Conservation (phyloP, 768 basidiomycete genomes). For the Pleurotus giganteus region DNA sequence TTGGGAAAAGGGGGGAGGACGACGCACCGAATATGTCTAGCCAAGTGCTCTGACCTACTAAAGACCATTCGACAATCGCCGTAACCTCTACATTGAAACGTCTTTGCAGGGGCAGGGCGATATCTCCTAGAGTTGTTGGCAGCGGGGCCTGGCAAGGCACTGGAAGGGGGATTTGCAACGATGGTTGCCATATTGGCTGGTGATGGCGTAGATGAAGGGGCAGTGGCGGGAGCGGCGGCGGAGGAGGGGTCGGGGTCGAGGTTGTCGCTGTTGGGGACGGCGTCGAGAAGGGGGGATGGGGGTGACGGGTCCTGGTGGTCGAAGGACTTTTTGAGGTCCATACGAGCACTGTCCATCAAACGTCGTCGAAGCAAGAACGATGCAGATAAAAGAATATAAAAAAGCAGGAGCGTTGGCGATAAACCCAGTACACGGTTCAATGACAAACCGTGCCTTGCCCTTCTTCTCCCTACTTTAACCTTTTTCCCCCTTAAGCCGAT, state of each 20-base stretch:
- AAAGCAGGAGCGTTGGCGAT: no score
- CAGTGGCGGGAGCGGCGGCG: neutral
- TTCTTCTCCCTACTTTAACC: neutral
- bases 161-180: constrained; percentile 17
- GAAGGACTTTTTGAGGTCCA: constrained; percentile 31
- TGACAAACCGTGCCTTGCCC: neutral
- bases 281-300: neutral
- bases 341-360: no score
- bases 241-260: neutral
- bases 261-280: constrained; percentile 7
- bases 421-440: neutral
- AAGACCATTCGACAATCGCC: constrained; percentile 98
- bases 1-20: constrained; percentile 5
- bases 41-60: constrained; percentile 91
- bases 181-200: constrained; percentile 30
- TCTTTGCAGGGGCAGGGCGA: constrained; percentile 85
- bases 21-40: constrained; percentile 88
- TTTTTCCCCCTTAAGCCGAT: constrained; percentile 1
- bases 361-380: no score
- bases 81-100: constrained; percentile 93
- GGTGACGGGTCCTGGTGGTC: constrained; percentile 20
- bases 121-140: constrained; percentile 50
- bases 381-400: no score
- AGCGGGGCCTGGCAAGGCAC: constrained; percentile 10
- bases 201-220: no score